These are phyloP conservation scores for Gossypium aridum DNA, from an alignment of 441 rosid genomes.

Conservation along the genomic window DNA sequence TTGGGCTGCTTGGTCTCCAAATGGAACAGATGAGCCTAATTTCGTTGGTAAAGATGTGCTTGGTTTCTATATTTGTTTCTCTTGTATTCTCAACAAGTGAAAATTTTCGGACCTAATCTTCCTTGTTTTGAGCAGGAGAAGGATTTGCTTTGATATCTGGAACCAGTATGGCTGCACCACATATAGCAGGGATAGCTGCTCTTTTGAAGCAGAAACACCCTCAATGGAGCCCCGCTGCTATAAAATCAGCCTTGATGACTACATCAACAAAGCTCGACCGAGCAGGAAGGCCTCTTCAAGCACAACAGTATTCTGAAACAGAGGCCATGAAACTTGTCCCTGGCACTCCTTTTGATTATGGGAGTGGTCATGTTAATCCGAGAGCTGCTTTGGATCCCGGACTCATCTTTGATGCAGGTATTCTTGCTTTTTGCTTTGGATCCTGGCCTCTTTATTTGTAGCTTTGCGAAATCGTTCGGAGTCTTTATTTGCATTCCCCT, in stretches of 20 bases:
- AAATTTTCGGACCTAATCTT: background rate
- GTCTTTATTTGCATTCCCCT: background rate
- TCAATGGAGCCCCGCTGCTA: constrained; percentile 95
- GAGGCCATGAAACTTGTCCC: constrained; percentile 65
- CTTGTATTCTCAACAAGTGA: background rate
- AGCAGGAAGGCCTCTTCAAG: constrained; percentile 90
- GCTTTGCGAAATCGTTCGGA: background rate
- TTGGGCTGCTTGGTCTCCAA: constrained; percentile 99
- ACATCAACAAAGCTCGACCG: constrained; percentile 76
- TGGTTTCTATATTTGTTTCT: background rate
- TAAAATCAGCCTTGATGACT: constrained; percentile 93
- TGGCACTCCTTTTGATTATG: constrained; percentile 96
- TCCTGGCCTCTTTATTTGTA: too few species aligned
- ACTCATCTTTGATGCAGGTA: constrained; percentile 91
- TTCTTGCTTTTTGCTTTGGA: background rate
- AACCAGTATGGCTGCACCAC: constrained; percentile 99
- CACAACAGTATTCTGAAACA: constrained; percentile 80
- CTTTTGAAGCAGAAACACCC: constrained; percentile 94
- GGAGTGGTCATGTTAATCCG: constrained; percentile 95
- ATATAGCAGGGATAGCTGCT: constrained; percentile 98
- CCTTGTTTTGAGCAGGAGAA: constrained; percentile 58
- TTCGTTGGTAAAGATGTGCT: constrained; percentile 53
- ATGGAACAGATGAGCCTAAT: constrained; percentile 94
- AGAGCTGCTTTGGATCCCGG: constrained; percentile 97
- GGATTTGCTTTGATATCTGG: constrained; percentile 95